Evolutionary conservation across 352 stramenopile genomes (phyloP).

Genomic region (Phytophthora melonis): DNA sequence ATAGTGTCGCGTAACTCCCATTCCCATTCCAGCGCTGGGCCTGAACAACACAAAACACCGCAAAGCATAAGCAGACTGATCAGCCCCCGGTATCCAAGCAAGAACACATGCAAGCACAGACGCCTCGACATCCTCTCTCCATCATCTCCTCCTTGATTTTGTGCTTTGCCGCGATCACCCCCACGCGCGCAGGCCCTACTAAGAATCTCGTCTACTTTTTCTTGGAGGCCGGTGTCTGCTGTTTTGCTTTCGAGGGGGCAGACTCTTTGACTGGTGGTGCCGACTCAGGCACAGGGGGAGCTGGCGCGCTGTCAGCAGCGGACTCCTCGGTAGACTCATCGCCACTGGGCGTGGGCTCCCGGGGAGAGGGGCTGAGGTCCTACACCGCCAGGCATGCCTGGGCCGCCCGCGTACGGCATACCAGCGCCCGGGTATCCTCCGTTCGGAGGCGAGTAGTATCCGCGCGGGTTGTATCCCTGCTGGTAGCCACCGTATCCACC

Average conservation of each 20-base stretch:
- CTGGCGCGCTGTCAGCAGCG: slow-evolving; percentile 12
- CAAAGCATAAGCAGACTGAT: slow-evolving; percentile 9
- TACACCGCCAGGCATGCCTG: slow-evolving; percentile 37
- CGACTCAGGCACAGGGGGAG: slow-evolving; percentile 26
- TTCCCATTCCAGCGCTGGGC: not conserved
- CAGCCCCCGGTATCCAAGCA: slow-evolving; percentile 5
- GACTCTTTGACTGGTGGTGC: slow-evolving; percentile 25
- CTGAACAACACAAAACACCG: slow-evolving; percentile 6
- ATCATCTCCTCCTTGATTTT: slow-evolving; percentile 34
- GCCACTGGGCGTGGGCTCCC: slow-evolving; percentile 34
- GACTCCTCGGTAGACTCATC: slow-evolving; percentile 18
- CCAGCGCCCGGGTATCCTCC: slow-evolving; percentile 46
- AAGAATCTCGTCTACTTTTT: slow-evolving; percentile 41
- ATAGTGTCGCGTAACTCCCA: slow-evolving; percentile 31
- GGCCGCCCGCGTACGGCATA: slow-evolving; percentile 43
- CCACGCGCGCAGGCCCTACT: slow-evolving; percentile 23
- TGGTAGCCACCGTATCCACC: slow-evolving; percentile 56
- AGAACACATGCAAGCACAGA: slow-evolving; percentile 12
- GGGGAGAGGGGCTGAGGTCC: slow-evolving; percentile 57
- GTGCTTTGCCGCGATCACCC: slow-evolving; percentile 19
- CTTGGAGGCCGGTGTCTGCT: slow-evolving; percentile 25
- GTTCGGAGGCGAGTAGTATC: slow-evolving; percentile 66
- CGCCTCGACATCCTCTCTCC: slow-evolving; percentile 28
- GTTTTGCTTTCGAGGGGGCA: slow-evolving; percentile 24
- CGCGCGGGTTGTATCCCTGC: slow-evolving; percentile 65